phyloP scores from a whole-genome alignment of 768 basidiomycete genomes.

The Porpolomopsis calyptriformis region DNA sequence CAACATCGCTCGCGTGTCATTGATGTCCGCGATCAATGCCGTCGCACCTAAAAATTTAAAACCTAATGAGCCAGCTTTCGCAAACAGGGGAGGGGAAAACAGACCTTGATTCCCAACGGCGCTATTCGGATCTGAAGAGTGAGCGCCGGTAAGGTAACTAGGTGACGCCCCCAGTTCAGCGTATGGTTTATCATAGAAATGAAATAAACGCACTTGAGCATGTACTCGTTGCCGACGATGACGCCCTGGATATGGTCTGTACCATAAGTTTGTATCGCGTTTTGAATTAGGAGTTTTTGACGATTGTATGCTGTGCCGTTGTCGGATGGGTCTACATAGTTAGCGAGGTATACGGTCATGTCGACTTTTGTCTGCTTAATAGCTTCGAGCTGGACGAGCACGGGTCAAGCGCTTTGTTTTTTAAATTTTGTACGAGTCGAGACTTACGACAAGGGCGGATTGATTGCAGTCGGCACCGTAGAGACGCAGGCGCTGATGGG shows the following conservation, averaged over 20 bases:
- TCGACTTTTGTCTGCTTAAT: constrained; percentile 85
- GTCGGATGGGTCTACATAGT: constrained; percentile 55
- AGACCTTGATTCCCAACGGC: constrained; percentile 37
- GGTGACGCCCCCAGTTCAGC: constrained; percentile 1
- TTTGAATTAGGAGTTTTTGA: constrained; percentile 58
- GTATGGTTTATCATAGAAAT: background rate
- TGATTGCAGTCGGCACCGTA: constrained; percentile 88
- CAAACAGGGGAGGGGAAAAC: background rate
- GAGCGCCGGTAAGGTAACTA: constrained; percentile 50
- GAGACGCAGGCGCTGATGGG: constrained; percentile 51
- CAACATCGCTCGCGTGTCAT: constrained; percentile 52
- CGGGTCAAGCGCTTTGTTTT: too few relatives aligned
- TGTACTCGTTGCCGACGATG: constrained; percentile 89
- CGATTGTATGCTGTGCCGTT: constrained; percentile 57
- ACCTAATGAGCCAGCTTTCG: background rate
- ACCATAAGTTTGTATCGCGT: constrained; percentile 70
- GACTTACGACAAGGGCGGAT: constrained; percentile 56
- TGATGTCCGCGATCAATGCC: constrained; percentile 56
- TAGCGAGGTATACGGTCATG: constrained; percentile 70
- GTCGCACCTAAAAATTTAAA: constrained; percentile 35
- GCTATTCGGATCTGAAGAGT: constrained; percentile 44
- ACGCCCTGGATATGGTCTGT: constrained; percentile 65
- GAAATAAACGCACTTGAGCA: constrained; percentile 49
- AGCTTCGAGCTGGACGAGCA: constrained; percentile 61
- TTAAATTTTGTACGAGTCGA: too few relatives aligned